Percentiles rank a stretch among this genome's conserved stretches.
Conservation (phyloP, 2,329 filamentous ascomycete genomes). For the Aureobasidium sp. region DNA sequence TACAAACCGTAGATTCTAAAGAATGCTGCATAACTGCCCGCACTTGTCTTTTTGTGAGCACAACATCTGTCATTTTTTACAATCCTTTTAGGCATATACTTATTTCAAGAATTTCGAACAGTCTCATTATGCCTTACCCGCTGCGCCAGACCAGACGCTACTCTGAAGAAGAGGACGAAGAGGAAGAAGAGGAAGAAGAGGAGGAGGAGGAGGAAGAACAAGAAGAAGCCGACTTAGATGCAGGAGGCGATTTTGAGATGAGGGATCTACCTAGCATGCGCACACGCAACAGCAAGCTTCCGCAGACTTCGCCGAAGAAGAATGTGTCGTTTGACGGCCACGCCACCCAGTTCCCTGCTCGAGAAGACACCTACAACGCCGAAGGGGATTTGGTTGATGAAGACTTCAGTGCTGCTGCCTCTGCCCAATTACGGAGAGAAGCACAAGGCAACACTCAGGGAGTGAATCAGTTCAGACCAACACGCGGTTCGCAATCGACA, state of each 20-base stretch:
- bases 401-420: neutral
- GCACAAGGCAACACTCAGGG: neutral
- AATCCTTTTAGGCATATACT: too few species aligned
- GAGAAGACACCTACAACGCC: neutral
- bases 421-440: neutral
- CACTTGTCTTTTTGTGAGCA: constrained; percentile 34
- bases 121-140: neutral
- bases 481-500: too few species aligned
- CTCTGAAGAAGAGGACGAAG: neutral
- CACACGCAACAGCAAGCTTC: neutral
- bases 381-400: constrained; percentile 40
- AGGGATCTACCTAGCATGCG: neutral
- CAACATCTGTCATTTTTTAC: neutral
- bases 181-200: neutral
- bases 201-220: neutral
- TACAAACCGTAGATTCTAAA: neutral
- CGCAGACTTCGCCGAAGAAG: neutral
- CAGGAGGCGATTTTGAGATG: neutral
- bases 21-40: neutral
- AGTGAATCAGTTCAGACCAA: too few species aligned
- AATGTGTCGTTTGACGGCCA: too few species aligned
- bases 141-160: too few species aligned
- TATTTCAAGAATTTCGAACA: too few species aligned
- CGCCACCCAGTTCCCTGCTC: too few species aligned
- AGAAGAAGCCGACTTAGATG: neutral